Evolutionary conservation across 1,284 basidiomycete species (phyloP), one percentile per base, ranked within the genome.

Genomic region (Pascua sp.): DNA sequence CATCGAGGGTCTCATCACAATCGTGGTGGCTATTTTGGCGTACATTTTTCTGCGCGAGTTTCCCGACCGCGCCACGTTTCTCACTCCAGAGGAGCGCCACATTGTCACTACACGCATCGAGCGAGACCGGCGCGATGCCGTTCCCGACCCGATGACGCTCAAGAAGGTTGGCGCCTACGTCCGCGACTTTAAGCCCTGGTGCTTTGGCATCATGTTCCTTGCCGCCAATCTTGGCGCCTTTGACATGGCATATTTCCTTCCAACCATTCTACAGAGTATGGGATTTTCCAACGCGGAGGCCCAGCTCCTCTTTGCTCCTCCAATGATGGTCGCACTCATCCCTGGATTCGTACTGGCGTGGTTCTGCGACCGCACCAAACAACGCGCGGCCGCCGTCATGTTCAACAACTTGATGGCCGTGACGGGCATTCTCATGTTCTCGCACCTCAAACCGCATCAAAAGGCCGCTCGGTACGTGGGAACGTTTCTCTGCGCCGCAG

Each of bases 1-100:
- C 18, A 10, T 50, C 32, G n/a, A 18, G 4, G 54, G 54, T 11
- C 32, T 41, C 24, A 8, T 60, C 36, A 61, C 60, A 18, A 37
- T 47, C 40, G n/a, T 55, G 17, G 32, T 56, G 15, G 56, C 41
- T 10, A 36, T 44, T 39, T 8, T 59, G 11, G 69, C 69, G 7
- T 65, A 46, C 43, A 49, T 71, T 45, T 48, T 68, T 47, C 63
- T 72, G 44, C 69, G 73, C 59, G 78, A 80, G 64, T 80, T 80
- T 71, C 80, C 80, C 16, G 78, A 80, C 67, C 73, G 77, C 64
- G 74, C 71, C 52, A 76, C 62, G 16, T 80, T 81, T 73, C 69
- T 81, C 36, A 74, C 64, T 3, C 60, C 62, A 12, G 72, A 76
- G 18, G 72, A 80, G 63, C 74, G 68, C 24, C 62, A 67, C 38